Evolutionary conservation across 2,329 filamentous ascomycete genomes (phyloP).

Genomic region (Aspergillus phoenicis): DNA sequence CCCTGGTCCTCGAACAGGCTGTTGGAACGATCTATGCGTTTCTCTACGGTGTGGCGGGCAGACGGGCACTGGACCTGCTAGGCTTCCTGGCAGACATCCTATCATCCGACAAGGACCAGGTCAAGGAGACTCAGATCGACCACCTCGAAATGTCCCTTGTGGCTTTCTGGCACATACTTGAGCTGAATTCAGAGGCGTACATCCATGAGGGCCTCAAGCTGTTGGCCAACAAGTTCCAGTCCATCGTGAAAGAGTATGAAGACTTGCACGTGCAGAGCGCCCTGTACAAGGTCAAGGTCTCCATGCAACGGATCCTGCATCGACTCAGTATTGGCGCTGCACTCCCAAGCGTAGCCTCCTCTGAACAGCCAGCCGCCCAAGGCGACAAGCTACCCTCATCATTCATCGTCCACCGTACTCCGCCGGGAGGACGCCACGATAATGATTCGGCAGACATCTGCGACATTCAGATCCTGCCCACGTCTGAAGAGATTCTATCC

Average conservation of each 20-base stretch:
- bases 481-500: conserved; percentile 36
- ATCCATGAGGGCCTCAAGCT: conserved; percentile 27
- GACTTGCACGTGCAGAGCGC: conserved; percentile 3
- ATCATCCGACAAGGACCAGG: neutral
- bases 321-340: conserved; percentile 27
- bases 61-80: conserved; percentile 41
- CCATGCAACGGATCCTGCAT: conserved; percentile 22
- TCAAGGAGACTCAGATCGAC: neutral
- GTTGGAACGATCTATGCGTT: conserved; percentile 50
- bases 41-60: conserved; percentile 47
- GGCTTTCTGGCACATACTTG: conserved; percentile 34
- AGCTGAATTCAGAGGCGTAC: conserved; percentile 43
- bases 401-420: neutral
- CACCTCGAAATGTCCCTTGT: conserved; percentile 27
- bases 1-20: conserved; percentile 45
- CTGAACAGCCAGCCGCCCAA: neutral
- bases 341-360: neutral
- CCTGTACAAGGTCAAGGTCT: conserved; percentile 19
- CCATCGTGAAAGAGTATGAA: conserved; percentile 18
- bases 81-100: conserved; percentile 28
- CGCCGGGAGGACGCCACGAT: conserved; percentile 38
- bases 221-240: conserved; percentile 21
- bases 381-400: conserved; percentile 1
- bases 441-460: conserved; percentile 41
- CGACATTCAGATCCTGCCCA: conserved; percentile 41